phyloP scores from a whole-genome alignment of 2,329 filamentous ascomycete species.

The Monosporascus sp. region DNA sequence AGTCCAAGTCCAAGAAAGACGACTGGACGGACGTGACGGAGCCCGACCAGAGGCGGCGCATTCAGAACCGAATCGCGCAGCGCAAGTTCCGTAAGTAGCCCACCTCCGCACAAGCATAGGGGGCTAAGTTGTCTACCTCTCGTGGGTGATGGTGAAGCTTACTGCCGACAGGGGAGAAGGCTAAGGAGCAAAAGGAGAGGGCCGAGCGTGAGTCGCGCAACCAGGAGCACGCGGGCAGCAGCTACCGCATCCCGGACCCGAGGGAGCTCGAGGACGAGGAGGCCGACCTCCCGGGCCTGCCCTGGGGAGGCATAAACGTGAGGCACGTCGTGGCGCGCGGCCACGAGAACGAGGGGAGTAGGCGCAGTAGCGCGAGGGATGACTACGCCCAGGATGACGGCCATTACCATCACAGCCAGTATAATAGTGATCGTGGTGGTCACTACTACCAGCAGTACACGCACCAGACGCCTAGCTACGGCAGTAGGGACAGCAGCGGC shows the following conservation, averaged over 20 bases:
- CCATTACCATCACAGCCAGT: constrained; percentile 17
- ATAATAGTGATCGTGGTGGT: not conserved
- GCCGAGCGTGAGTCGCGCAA: constrained; percentile 60
- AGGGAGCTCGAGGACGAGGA: constrained; percentile 47
- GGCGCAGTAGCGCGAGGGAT: constrained; percentile 30
- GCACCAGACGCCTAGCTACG: constrained; percentile 7
- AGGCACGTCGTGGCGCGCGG: constrained; percentile 47
- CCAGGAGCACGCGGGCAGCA: constrained; percentile 56
- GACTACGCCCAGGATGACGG: constrained; percentile 11
- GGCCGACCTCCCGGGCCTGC: constrained; percentile 58
- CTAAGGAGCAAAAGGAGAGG: constrained; percentile 62
- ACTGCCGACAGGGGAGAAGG: constrained; percentile 57
- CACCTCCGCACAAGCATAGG: not conserved
- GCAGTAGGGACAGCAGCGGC: constrained; percentile 16
- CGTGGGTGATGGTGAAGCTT: no score
- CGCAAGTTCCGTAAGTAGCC: constrained; percentile 63
- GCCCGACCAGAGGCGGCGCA: constrained; percentile 65
- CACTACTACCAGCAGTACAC: constrained; percentile 24
- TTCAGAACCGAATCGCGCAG: constrained; percentile 73
- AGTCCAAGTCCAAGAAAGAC: constrained; percentile 39
- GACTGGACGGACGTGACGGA: constrained; percentile 69
- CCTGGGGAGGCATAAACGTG: constrained; percentile 68
- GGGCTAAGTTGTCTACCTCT: constrained; percentile 3
- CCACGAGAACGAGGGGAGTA: constrained; percentile 43
- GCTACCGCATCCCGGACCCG: constrained; percentile 58